Conservation (phyloP, 371 early-diverging fungal genomes). For the Cokeromyces recurvatus region DNA sequence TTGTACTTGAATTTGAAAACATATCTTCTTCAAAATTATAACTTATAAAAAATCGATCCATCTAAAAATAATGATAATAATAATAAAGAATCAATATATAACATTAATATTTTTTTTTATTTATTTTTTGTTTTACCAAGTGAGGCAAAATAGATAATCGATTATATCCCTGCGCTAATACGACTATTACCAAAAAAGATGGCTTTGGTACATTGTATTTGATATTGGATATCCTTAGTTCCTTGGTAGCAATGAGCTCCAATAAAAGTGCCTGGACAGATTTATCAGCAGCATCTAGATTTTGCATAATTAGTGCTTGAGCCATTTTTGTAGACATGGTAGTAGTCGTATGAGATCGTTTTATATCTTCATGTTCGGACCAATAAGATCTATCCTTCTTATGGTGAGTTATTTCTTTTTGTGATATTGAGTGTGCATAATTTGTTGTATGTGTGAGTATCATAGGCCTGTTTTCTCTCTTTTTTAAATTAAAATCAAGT, state of each 20-base stretch:
- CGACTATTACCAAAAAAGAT: conserved; percentile 33
- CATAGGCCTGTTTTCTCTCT: conserved; percentile 9
- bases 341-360: conserved; percentile 5
- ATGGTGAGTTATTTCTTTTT: not conserved
- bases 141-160: conserved; percentile 24
- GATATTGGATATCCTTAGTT: conserved; percentile 41
- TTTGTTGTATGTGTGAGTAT: not conserved
- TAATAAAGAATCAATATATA: no score
- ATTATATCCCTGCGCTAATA: conserved; percentile 28
- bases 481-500: conserved; percentile 35
- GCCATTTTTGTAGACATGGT: conserved; percentile 24
- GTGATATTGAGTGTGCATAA: not conserved
- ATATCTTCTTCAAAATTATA: conserved; percentile 44
- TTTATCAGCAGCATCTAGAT: conserved; percentile 38
- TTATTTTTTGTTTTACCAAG: conserved; percentile 14
- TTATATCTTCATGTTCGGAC: conserved; percentile 18
- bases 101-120: not conserved
- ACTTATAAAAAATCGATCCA: conserved; percentile 52
- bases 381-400: conserved; percentile 9
- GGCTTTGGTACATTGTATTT: conserved; percentile 52
- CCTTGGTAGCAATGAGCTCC: conserved; percentile 50
- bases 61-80: conserved; percentile 15
- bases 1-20: conserved; percentile 11
- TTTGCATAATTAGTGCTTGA: conserved; percentile 44
- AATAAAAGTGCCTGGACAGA: conserved; percentile 43